Base-by-base conservation (phyloP, 495 filamentous ascomycete genomes). In the Neurospora sp. region DNA sequence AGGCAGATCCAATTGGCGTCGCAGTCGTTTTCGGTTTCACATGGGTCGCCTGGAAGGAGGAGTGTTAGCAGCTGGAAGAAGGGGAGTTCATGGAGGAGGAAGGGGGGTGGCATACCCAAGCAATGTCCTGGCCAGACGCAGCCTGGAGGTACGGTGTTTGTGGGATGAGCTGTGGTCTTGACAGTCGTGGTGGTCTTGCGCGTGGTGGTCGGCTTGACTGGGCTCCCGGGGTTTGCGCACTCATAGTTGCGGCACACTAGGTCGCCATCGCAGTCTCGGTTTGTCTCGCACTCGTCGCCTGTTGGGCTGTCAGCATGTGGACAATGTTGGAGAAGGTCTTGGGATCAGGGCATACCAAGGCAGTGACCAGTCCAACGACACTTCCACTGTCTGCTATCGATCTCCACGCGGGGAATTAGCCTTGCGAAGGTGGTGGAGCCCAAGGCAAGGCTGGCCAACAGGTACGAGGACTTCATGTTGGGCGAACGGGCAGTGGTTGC, bases 341-440 rank as follows among this genome's bases (percentile, higher is more conserved):
- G 9, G 31, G 24, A 19, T n/a, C 6, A 3, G 17, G 40, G 42
- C 75, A 36, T 70, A 79, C 78, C 78, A 43, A 79, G 66, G 24
- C 78, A 79, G 71, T 79, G 78, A 21, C 73, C 77, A 13, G 77
- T 73, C 78, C 78, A 79, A 0, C 45, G 39, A 43, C 78, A 79
- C 24, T 71, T 70, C 10, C 43, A 37, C 37, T 34, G 45, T 28
- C 70, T 38, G 36, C 40, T 45, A 24, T 70, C 73, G 34, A 62
- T 7, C 5, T 62, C 54, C 28, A 28, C 54, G 15, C 54, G 54
- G 28, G 54, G 28, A 62, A 19, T 62, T 28, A 62, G 28, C 54
- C 54, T 62, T 34, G 54, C 54, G 28, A 62, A 6, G 13, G 54
- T 34, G 54, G 54, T 62, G 6, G 28, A 34, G 1, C 54, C 54